These are phyloP conservation scores for Papiliotrema nemorosa DNA, from an alignment of 1,284 basidiomycete genomes.

Conservation along the genomic window DNA sequence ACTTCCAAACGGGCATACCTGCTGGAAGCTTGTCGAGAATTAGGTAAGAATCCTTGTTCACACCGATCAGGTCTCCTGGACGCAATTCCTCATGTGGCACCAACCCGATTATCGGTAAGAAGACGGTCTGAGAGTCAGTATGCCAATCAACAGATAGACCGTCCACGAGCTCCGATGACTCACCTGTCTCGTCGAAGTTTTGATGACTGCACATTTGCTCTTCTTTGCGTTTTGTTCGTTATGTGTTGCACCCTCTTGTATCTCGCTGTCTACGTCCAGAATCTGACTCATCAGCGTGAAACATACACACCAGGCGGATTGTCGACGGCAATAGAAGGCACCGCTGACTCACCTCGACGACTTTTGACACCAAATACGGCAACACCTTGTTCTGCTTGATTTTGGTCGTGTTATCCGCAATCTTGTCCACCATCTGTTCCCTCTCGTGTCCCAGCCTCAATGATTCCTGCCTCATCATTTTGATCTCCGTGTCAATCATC, in stretches of 20 bases:
- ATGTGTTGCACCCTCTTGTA: constrained; percentile 89
- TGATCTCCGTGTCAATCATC: constrained; percentile 91
- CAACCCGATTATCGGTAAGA: constrained; percentile 95
- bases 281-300: constrained; percentile 58
- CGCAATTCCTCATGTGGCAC: constrained; percentile 85
- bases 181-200: constrained; percentile 88
- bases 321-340: neutral
- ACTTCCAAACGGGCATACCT: constrained; percentile 24
- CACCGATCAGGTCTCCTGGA: constrained; percentile 93
- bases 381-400: constrained; percentile 99
- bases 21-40: constrained; percentile 79
- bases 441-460: constrained; percentile 90
- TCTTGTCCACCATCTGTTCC: constrained; percentile 94
- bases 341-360: constrained; percentile 72
- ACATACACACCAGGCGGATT: too few relatives aligned
- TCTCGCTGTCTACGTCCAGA: constrained; percentile 88
- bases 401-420: constrained; percentile 96
- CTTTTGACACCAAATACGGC: constrained; percentile 96
- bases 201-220: constrained; percentile 97
- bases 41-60: constrained; percentile 99
- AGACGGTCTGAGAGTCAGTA: constrained; percentile 66
- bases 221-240: constrained; percentile 91
- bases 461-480: constrained; percentile 94
- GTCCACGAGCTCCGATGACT: constrained; percentile 13
- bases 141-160: too few relatives aligned